Base-by-base conservation (phyloP, 2,329 filamentous ascomycete species). In the Fusarium circinatum region DNA sequence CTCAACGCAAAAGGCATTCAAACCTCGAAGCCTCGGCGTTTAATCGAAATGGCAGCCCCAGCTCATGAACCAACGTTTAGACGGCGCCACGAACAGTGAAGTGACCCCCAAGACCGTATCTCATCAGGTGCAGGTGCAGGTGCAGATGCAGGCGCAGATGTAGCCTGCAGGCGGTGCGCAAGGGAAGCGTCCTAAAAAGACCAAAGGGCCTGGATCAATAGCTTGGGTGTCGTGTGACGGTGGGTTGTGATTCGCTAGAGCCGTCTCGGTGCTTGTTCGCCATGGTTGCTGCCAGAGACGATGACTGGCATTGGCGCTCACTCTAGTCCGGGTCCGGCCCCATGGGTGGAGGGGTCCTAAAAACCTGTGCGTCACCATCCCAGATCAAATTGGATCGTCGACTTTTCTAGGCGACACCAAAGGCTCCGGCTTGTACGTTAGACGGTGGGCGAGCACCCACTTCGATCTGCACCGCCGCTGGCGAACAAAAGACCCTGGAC, bases 241-340 rank as follows among this genome's bases (percentile, higher is more conserved):
- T 30, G 34, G 24, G 30, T 34, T 38, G 17, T 63, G 57, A 54
- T 75, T 75, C 72, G 72, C 11, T 15, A 56, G 41, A 44, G 30
- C 22, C 24, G 38, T 14, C 39, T 45, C n/a, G 42, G n/a, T 67
- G 62, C 56, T 71, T 62, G 67, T 22, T 68, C 49, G 66, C 55
- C 49, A 74, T 68, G 60, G 56, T 44, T 66, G 71, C 72, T 78
- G 76, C 75, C 72, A 78, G 73, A 75, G 74, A 63, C 68, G 69
- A 78, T 78, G 76, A 78, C 76, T 78, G 76, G 76, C 76, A 78
- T 78, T 78, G 74, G 73, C 75, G 76, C 74, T 75, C 60, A 70
- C 67, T 73, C 76, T 78, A 78, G 68, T 70, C 76, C 68, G 57
- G 71, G 70, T 76, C 71, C 76, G 69, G 75, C 48, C 52, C 72